Evolutionary conservation across 75 land plant species (phyloP).

Genomic region (Cupressus sempervirens): DNA sequence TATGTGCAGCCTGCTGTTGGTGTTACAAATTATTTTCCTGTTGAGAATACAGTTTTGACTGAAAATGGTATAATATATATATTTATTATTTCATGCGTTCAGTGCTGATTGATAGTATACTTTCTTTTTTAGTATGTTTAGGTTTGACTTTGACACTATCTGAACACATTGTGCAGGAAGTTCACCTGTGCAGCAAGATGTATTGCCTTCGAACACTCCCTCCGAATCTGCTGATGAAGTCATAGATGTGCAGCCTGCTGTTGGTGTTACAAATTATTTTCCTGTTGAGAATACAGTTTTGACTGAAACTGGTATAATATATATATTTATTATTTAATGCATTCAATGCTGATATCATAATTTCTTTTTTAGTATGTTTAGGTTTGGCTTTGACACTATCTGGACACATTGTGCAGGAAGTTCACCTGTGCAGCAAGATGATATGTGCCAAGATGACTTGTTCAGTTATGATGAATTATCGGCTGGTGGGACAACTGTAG

Average conservation of each 20-base stretch:
- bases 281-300: background rate
- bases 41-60: background rate
- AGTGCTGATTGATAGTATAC: too few species aligned
- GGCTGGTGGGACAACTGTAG: background rate
- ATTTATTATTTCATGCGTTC: too few species aligned
- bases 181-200: background rate
- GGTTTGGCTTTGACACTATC: background rate
- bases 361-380: background rate
- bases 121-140: background rate
- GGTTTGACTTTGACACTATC: background rate
- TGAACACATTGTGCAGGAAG: background rate
- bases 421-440: background rate
- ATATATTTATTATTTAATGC: background rate
- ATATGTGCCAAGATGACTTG: background rate
- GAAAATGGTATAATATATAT: background rate
- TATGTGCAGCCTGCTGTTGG: background rate
- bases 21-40: background rate
- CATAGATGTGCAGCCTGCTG: background rate
- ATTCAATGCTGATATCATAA: background rate
- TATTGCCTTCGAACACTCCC: background rate
- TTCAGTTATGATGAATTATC: background rate
- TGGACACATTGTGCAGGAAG: background rate
- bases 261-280: background rate
- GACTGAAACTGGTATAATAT: background rate
- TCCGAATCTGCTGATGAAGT: background rate